Evolutionary conservation across 495 filamentous ascomycete genomes (phyloP).

Genomic region (Aspergillus conjunctus): DNA sequence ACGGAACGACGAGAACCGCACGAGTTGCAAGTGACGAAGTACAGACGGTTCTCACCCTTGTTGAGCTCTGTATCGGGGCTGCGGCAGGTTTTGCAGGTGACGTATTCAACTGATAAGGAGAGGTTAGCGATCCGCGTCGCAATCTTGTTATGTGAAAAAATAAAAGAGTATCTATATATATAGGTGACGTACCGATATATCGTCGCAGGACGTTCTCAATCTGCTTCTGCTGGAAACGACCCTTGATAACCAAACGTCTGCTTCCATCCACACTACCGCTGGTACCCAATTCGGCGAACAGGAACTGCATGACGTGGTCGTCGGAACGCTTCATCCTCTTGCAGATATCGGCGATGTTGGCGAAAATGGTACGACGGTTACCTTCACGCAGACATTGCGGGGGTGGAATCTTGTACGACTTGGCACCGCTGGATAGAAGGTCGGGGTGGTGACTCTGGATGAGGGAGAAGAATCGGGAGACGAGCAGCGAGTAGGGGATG

Average conservation of each 20-base stretch:
- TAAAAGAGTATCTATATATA: not conserved
- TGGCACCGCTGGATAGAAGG: slow-evolving; percentile 79
- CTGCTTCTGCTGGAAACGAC: slow-evolving; percentile 97
- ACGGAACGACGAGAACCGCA: slow-evolving; percentile 90
- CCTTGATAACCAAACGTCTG: slow-evolving; percentile 95
- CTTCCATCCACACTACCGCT: slow-evolving; percentile 91
- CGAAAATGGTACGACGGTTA: slow-evolving; percentile 99
- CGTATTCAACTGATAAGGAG: slow-evolving; percentile 76
- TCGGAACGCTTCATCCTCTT: slow-evolving; percentile 96
- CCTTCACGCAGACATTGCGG: slow-evolving; percentile 99
- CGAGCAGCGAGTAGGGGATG: slow-evolving; percentile 81
- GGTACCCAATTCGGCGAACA: slow-evolving; percentile 98
- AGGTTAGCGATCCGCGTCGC: slow-evolving; percentile 22
- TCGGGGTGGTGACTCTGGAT: slow-evolving; percentile 94
- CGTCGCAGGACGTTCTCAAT: slow-evolving; percentile 92
- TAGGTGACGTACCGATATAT: slow-evolving; percentile 76
- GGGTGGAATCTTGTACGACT: slow-evolving; percentile 97
- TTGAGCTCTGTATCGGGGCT: slow-evolving; percentile 93
- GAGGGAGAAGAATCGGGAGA: slow-evolving; percentile 88
- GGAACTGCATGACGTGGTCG: slow-evolving; percentile 94
- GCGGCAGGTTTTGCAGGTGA: slow-evolving; percentile 97
- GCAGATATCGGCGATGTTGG: slow-evolving; percentile 92
- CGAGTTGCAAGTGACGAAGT: slow-evolving; percentile 82
- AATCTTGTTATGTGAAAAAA: not conserved
- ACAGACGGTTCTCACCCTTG: slow-evolving; percentile 97